Percentiles rank a stretch among this genome's conserved stretches.
phyloP scores from a whole-genome alignment of 495 filamentous ascomycete genomes.

The Hamigera avellanea region DNA sequence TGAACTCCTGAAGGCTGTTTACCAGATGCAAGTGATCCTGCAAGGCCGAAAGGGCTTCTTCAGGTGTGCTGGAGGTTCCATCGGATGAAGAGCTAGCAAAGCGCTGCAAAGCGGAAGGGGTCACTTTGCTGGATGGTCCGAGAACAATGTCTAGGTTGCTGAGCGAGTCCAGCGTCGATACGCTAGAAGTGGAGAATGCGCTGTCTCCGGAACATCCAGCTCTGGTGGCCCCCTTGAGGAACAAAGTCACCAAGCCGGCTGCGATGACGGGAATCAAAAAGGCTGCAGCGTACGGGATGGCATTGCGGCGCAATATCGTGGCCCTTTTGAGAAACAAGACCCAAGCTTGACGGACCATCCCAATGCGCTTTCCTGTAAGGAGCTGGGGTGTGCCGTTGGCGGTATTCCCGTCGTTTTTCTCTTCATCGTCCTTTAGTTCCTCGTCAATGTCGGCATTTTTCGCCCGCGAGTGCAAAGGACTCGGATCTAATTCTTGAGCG shows the following conservation, averaged over 20 bases:
- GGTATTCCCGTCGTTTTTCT: constrained; percentile 2
- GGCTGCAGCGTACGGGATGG: constrained; percentile 59
- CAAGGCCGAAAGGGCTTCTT: constrained; percentile 2
- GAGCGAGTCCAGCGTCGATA: constrained; percentile 24
- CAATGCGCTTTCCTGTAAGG: constrained; percentile 53
- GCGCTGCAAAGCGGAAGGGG: constrained; percentile 20
- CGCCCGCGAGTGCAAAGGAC: constrained; percentile 19
- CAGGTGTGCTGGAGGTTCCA: constrained; percentile 7
- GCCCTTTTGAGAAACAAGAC: constrained; percentile 68
- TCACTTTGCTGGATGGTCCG: constrained; percentile 46
- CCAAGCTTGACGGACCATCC: constrained; percentile 51
- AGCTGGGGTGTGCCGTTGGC: constrained; percentile 37
- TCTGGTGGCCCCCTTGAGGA: constrained; percentile 44
- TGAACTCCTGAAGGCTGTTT: constrained; percentile 54
- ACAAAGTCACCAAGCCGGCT: constrained; percentile 61
- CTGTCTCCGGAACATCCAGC: constrained; percentile 46
- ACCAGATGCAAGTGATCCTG: constrained; percentile 40
- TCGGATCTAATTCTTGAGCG: constrained; percentile 46
- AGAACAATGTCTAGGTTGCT: constrained; percentile 39
- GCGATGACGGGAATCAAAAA: constrained; percentile 65
- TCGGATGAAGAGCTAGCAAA: constrained; percentile 28
- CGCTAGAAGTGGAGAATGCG: constrained; percentile 20
- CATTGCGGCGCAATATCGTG: constrained; percentile 65
- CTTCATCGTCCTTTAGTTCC: constrained; percentile 1
- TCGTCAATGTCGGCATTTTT: not conserved